Evolutionary conservation across 345 rosid species (phyloP).

Genomic region (Durio zibethinus): DNA sequence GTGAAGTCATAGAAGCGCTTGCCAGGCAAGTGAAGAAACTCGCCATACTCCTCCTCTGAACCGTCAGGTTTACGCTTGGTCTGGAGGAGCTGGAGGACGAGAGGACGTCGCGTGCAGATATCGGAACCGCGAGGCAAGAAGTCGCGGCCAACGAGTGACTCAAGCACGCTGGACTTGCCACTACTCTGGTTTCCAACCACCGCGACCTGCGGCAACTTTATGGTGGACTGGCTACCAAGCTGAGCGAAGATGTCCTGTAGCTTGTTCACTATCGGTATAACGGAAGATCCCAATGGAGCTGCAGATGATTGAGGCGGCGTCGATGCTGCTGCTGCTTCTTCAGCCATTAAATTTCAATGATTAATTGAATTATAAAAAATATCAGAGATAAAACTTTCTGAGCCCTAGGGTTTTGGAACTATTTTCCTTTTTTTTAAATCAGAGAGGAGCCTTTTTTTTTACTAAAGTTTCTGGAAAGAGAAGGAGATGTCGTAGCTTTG

Average conservation of each 20-base stretch:
- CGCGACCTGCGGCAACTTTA: conserved; percentile 97
- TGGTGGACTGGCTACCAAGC: conserved; percentile 84
- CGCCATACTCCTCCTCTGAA: conserved; percentile 86
- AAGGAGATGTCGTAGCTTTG: neutral
- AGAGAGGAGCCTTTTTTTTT: neutral
- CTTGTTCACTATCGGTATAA: conserved; percentile 92
- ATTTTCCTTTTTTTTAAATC: neutral
- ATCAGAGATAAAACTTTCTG: conserved; percentile 3
- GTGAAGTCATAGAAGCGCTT: conserved; percentile 82
- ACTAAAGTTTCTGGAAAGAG: neutral
- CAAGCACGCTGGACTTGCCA: conserved; percentile 97
- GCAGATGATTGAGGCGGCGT: conserved; percentile 26
- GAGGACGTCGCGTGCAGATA: conserved; percentile 95
- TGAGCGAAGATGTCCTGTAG: conserved; percentile 94
- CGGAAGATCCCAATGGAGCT: conserved; percentile 75
- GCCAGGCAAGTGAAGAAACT: conserved; percentile 82
- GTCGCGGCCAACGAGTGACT: conserved; percentile 95
- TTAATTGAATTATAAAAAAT: conserved; percentile 19
- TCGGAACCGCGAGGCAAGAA: conserved; percentile 91
- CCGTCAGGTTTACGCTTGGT: conserved; percentile 59
- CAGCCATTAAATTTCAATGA: conserved; percentile 21
- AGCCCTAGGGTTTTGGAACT: neutral
- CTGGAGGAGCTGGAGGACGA: conserved; percentile 91
- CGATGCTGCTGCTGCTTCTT: conserved; percentile 22
- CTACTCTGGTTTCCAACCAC: conserved; percentile 99